Percentiles rank a stretch among this genome's conserved stretches.
phyloP scores from a whole-genome alignment of 768 basidiomycete genomes.

The Lactarius sanguifluus region DNA sequence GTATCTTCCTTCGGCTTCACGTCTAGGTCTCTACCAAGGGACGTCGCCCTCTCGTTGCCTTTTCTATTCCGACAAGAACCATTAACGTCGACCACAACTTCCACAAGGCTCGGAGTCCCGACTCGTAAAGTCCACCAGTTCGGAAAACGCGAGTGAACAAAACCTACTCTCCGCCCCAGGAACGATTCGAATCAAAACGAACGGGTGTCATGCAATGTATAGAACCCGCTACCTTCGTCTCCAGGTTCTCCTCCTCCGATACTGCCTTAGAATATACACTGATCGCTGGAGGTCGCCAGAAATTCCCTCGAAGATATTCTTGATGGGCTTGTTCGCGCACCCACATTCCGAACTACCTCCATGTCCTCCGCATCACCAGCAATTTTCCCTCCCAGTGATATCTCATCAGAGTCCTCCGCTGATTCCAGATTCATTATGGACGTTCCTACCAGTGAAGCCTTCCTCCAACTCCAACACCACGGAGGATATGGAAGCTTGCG shows the following conservation, averaged over 20 bases:
- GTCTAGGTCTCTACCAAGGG: neutral
- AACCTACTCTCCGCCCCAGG: neutral
- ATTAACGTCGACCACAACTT: neutral
- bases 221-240: neutral
- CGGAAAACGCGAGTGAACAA: neutral
- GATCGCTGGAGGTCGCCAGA: constrained; percentile 1
- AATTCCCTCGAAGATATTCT: constrained; percentile 4
- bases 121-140: neutral
- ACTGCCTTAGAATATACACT: neutral
- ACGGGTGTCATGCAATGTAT: neutral
- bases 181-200: neutral
- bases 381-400: constrained; percentile 14
- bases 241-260: constrained; percentile 6
- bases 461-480: constrained; percentile 14
- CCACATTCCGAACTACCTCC: neutral
- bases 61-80: neutral
- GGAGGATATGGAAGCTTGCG: neutral
- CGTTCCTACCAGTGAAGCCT: neutral
- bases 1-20: neutral
- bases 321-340: neutral
- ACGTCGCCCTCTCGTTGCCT: neutral
- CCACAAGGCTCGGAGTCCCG: neutral
- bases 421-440: constrained; percentile 14
- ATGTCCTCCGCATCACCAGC: constrained; percentile 4
- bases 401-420: constrained; percentile 17